Evolutionary conservation across 2,329 filamentous ascomycete genomes (phyloP).

Genomic region (Aspergillus sp.): DNA sequence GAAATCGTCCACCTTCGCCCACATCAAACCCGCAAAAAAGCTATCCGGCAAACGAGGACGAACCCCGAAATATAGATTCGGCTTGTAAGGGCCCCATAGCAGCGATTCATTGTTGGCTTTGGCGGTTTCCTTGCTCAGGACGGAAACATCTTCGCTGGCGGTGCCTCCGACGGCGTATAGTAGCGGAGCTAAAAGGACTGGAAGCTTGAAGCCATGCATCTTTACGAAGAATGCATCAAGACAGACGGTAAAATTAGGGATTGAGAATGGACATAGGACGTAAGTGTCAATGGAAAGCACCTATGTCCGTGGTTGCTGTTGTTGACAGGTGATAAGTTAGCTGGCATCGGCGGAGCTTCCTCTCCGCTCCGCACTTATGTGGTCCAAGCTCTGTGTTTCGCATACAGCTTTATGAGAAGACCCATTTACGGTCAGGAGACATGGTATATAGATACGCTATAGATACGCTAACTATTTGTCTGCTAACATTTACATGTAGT

Average conservation of each 20-base stretch:
- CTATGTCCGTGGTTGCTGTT: not conserved
- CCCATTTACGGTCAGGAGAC: not conserved
- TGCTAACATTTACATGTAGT: slow-evolving; percentile 35
- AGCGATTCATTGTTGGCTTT: slow-evolving; percentile 68
- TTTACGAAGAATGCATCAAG: slow-evolving; percentile 16
- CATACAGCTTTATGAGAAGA: no score
- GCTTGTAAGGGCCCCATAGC: slow-evolving; percentile 91
- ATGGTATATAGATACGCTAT: not conserved
- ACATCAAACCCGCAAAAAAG: slow-evolving; percentile 75
- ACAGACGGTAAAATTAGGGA: slow-evolving; percentile 6
- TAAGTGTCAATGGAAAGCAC: slow-evolving; percentile 5
- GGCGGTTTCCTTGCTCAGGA: slow-evolving; percentile 34
- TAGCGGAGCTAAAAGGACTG: slow-evolving; percentile 20
- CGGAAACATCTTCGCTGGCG: slow-evolving; percentile 26
- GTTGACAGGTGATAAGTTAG: slow-evolving; percentile 15
- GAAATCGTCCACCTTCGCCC: slow-evolving; percentile 79
- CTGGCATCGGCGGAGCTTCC: slow-evolving; percentile 12
- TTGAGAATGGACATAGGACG: slow-evolving; percentile 10
- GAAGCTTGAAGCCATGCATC: slow-evolving; percentile 26
- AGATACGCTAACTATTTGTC: not conserved
- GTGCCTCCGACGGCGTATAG: slow-evolving; percentile 22
- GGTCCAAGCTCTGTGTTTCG: slow-evolving; percentile 22
- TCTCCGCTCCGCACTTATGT: slow-evolving; percentile 27
- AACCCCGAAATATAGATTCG: slow-evolving; percentile 91
- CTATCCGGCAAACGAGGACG: slow-evolving; percentile 75